Base-by-base conservation (phyloP, 2,329 filamentous ascomycete species). In the Pseudodiploospora longispora region DNA sequence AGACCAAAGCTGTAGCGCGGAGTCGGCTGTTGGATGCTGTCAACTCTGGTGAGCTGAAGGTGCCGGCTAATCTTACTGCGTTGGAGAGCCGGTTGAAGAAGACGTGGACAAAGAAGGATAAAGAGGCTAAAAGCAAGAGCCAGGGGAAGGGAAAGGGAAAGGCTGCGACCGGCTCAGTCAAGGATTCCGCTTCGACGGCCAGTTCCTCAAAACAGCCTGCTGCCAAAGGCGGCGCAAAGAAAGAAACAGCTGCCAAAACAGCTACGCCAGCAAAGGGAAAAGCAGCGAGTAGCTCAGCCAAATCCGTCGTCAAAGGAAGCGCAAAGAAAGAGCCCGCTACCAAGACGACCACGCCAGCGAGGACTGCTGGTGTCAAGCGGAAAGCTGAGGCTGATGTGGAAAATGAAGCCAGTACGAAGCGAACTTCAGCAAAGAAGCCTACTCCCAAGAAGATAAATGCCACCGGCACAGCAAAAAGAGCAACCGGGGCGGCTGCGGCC, bases 1-100 rank as follows among this genome's bases (percentile, higher is more conserved):
- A 77, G 53, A 68, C 69, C 37, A 82, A 82, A 59, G 70, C 74
- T 27, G 69, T 71, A 0, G 78, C 78, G 7, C 76, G 78, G 44
- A 72, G 79, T 63, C 64, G 78, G 2, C 60, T 84, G 10, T 67
- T 74, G n/a, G 72, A 79, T 49, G 76, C 77, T 6, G 55, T 81
- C 47, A 74, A 71, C 32, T 59, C 59, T 2, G 69, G 67, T 1
- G 61, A 59, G 3, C 56, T 83, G 5, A 57, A 60, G 0, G 68
- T 82, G 4, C 78, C 79, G 0, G 38, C 57, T 0, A 57, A 69
- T 38, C 63, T 83, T 10, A 48, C 55, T 40, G 68, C 65, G 43
- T 46, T 82, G 28, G 78, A 83, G 59, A 51, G 55, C 2, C 69
- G 74, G 40, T 55, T 82, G 59, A 80, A 75, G 64, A 79, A 72